Evolutionary conservation across 306 rosid species (phyloP).

Genomic region (Luffa aegyptiaca): DNA sequence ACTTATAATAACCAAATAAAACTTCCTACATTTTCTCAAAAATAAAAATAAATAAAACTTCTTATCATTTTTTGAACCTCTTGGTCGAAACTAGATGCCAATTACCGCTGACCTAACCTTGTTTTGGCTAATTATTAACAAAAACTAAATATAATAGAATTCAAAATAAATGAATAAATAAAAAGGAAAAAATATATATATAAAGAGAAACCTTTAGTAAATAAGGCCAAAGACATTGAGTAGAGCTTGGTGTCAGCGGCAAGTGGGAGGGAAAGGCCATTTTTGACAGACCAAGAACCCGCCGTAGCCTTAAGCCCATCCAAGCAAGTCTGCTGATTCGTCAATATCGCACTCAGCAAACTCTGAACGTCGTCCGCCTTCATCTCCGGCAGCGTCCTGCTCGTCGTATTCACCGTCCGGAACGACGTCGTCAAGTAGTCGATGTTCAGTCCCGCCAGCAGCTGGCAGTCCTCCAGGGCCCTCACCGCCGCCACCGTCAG

Average conservation of each 20-base stretch:
- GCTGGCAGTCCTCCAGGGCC: constrained; percentile 57
- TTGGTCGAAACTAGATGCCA: no score
- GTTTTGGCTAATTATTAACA: no score
- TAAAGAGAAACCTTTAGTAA: constrained; percentile 24
- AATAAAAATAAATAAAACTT: no score
- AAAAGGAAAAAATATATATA: no score
- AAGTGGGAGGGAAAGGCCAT: constrained; percentile 55
- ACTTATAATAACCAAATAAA: not conserved
- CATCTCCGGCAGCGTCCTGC: constrained; percentile 20
- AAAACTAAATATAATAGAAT: no score
- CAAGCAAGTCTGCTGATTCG: constrained; percentile 71
- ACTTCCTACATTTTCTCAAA: no score
- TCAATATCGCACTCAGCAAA: constrained; percentile 54
- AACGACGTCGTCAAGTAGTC: constrained; percentile 48
- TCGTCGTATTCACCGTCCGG: constrained; percentile 33
- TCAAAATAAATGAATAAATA: no score
- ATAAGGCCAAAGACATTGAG: constrained; percentile 62
- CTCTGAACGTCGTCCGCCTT: constrained; percentile 64
- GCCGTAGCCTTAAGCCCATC: constrained; percentile 70
- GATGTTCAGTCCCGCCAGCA: constrained; percentile 49
- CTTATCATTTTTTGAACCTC: no score
- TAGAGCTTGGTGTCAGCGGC: constrained; percentile 66
- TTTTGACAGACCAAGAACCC: constrained; percentile 43
- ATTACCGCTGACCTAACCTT: no score
- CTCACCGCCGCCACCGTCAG: constrained; percentile 44